Evolutionary conservation across 2,329 filamentous ascomycete species (phyloP), one percentile per base, ranked within the genome.

Genomic region (Ceratocystis diversiconidia): DNA sequence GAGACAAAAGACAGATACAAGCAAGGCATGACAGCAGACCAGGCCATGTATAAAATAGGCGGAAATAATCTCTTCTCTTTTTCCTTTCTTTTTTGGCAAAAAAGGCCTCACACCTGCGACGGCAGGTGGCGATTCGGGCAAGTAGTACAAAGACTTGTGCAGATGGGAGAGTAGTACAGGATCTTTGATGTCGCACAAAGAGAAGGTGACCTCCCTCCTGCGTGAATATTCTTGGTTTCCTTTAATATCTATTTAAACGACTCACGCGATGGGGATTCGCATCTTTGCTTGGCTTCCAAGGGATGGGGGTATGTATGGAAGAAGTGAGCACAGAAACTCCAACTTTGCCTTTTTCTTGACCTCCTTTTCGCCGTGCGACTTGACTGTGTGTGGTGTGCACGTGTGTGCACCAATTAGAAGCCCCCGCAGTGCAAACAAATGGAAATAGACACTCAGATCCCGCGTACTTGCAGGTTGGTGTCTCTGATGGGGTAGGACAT

Each of bases 401-500:
- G 46, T 48, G 19, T 52, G 48, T 25, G 48, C n/a, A 52, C 48
- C 48, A 52, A 52, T 52, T 22, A 10, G n/a, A 52, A 25, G 7
- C 48, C 48, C 48, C n/a, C 48, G 52, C 25, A n/a, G 22, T 30
- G 22, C 28, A 57, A 22, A n/a, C 28, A 57, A 32, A 57, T 17
- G 52, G 52, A 57, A 57, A 57, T 30, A 57, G 52, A 65, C 28
- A 65, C 46, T 62, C 43, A 61, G 64, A 65, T 65, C 64, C 71
- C 72, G 71, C 70, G 69, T 72, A 68, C 71, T 70, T 72, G 71
- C 72, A 72, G 70, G 68, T 65, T 22, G 44, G 65, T 69, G 69
- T 72, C 69, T 72, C 70, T 72, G 72, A 73, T 73, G 69, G 65
- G 64, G 70, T 72, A 36, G 62, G 66, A 73, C 71, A 65, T 7